These are phyloP conservation scores for Coemansia pectinata DNA, from an alignment of 192 early-diverging fungal species.

Conservation along the genomic window DNA sequence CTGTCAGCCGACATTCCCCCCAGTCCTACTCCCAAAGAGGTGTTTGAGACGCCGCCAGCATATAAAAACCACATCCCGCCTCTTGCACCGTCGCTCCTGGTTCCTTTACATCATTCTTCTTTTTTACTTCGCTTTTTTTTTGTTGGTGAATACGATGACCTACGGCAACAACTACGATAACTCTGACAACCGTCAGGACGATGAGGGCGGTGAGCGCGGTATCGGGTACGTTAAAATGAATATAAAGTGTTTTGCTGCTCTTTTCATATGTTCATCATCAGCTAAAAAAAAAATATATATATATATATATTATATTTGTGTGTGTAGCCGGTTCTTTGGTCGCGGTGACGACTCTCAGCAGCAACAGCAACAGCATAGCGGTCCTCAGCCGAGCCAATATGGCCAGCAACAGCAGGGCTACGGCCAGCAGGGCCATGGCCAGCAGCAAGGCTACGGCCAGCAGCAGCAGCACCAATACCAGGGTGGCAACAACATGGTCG, in stretches of 20 bases:
- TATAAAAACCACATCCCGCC: not conserved
- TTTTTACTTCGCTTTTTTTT: not conserved
- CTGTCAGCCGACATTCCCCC: not conserved
- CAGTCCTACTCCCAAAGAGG: not conserved
- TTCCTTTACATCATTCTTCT: not conserved
- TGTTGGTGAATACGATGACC: constrained; percentile 4
- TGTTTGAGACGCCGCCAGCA: not conserved
- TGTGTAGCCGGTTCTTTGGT: constrained; percentile 30
- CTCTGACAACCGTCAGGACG: constrained; percentile 17
- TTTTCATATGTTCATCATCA: not conserved
- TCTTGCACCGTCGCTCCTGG: not conserved
- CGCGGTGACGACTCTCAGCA: constrained; percentile 15
- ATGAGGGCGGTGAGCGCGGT: constrained; percentile 30
- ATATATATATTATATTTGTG: not conserved
- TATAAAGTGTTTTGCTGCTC: not conserved
- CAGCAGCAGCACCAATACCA: constrained; percentile 21
- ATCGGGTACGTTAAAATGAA: constrained; percentile 21
- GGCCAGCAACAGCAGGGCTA: constrained; percentile 21
- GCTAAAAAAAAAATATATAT: not conserved
- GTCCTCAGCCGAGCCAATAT: constrained; percentile 13
- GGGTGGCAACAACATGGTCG: constrained; percentile 35
- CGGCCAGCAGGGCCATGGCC: constrained; percentile 16
- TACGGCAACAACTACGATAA: constrained; percentile 27
- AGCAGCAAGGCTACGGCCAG: constrained; percentile 32
- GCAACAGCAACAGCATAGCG: constrained; percentile 17